These are phyloP conservation scores for Parasitella parasitica DNA, from an alignment of 371 early-diverging fungal species.

Conservation along the genomic window DNA sequence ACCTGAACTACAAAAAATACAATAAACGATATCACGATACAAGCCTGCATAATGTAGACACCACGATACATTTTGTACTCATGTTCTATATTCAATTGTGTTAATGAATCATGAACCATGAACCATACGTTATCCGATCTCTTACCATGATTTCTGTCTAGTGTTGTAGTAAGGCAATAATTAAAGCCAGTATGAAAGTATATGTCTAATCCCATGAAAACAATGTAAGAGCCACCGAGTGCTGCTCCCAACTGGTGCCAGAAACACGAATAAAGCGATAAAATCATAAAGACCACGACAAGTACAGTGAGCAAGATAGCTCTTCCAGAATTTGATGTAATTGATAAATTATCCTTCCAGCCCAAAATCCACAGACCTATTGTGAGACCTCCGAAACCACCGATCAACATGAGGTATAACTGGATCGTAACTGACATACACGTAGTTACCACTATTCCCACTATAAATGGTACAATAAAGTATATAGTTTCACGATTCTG, in stretches of 20 bases:
- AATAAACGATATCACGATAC: conserved; percentile 23
- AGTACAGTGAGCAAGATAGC: conserved; percentile 64
- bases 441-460: conserved; percentile 16
- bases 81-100: conserved; percentile 5
- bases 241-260: conserved; percentile 66
- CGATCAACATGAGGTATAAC: conserved; percentile 46
- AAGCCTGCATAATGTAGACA: conserved; percentile 29
- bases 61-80: conserved; percentile 20
- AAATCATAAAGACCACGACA: conserved; percentile 50
- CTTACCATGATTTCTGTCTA: conserved; percentile 39
- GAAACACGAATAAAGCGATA: conserved; percentile 53
- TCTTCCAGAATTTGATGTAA: conserved; percentile 56
- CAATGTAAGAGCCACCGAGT: conserved; percentile 66
- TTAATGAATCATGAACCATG: no score
- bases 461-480: conserved; percentile 53
- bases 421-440: conserved; percentile 39
- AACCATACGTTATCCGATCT: background rate
- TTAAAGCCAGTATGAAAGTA: conserved; percentile 74
- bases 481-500: conserved; percentile 37
- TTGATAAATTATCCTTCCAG: conserved; percentile 54
- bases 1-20: conserved; percentile 19
- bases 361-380: conserved; percentile 64
- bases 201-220: conserved; percentile 75
- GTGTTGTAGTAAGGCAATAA: conserved; percentile 29
- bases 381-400: conserved; percentile 64